phyloP scores from a whole-genome alignment of 2,329 filamentous ascomycete species.

The Fusarium musae region DNA sequence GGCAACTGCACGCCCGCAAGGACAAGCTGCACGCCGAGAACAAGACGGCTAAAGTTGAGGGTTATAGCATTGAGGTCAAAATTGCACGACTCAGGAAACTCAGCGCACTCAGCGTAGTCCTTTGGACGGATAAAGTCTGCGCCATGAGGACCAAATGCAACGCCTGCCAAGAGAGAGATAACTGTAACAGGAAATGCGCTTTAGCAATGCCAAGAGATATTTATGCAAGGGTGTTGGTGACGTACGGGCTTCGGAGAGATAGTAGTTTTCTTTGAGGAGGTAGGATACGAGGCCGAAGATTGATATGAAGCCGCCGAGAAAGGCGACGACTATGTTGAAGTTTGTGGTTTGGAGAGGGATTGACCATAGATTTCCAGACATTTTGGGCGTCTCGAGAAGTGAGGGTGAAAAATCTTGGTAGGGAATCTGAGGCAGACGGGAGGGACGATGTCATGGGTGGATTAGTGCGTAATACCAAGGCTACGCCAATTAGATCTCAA shows the following conservation, averaged over 20 bases:
- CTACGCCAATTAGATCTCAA: not conserved
- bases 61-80: slow-evolving; percentile 77
- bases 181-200: slow-evolving; percentile 60
- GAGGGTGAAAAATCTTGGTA: not conserved
- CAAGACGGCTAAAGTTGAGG: slow-evolving; percentile 85
- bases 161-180: slow-evolving; percentile 82
- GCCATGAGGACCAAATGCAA: slow-evolving; percentile 81
- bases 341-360: slow-evolving; percentile 69
- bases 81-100: slow-evolving; percentile 46
- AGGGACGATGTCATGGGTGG: not conserved
- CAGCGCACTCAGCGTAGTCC: slow-evolving; percentile 71
- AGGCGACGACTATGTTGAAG: slow-evolving; percentile 86
- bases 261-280: slow-evolving; percentile 88
- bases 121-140: slow-evolving; percentile 79
- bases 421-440: not conserved
- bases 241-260: slow-evolving; percentile 89
- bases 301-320: slow-evolving; percentile 87
- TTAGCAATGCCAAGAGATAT: slow-evolving; percentile 21
- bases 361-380: slow-evolving; percentile 45
- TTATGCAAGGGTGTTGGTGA: slow-evolving; percentile 38
- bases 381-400: not conserved
- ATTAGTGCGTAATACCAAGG: not conserved
- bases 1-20: slow-evolving; percentile 89
- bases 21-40: slow-evolving; percentile 90
- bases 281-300: slow-evolving; percentile 93